Evolutionary conservation across 2,329 filamentous ascomycete species (phyloP).

Genomic region (Nemania abortiva): DNA sequence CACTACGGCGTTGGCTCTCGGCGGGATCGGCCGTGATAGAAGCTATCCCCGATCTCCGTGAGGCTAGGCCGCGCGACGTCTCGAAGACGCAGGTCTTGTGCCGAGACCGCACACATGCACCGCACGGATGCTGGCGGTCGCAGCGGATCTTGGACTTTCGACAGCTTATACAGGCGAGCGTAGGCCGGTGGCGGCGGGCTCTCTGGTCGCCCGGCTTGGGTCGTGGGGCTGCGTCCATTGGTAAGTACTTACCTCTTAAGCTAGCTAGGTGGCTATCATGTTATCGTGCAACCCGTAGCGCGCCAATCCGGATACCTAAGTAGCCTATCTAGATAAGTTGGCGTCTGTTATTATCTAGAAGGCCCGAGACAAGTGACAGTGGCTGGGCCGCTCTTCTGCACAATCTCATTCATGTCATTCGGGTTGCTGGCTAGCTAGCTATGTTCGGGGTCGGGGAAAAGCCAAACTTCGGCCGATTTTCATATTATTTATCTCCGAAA

Average conservation of each 20-base stretch:
- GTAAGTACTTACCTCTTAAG: too few species aligned
- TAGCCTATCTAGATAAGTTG: neutral
- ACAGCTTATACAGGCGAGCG: slow-evolving; percentile 58
- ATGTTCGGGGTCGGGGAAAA: slow-evolving; percentile 22
- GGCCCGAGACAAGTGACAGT: neutral
- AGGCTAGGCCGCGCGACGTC: slow-evolving; percentile 19
- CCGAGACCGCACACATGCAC: slow-evolving; percentile 68
- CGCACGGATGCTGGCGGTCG: slow-evolving; percentile 69
- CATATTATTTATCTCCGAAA: slow-evolving; percentile 29
- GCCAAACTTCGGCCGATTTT: slow-evolving; percentile 31
- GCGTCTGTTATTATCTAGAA: neutral
- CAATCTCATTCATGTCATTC: slow-evolving; percentile 1
- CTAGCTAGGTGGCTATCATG: too few species aligned
- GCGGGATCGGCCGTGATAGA: slow-evolving; percentile 21
- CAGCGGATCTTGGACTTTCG: slow-evolving; percentile 72
- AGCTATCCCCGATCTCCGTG: slow-evolving; percentile 45
- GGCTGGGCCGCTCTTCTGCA: neutral
- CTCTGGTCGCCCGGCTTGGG: slow-evolving; percentile 41
- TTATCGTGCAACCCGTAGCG: too few species aligned
- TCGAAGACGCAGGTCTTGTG: slow-evolving; percentile 65
- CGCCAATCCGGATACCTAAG: neutral
- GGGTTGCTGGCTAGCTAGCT: neutral
- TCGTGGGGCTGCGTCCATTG: slow-evolving; percentile 23
- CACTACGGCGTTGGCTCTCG: slow-evolving; percentile 6
- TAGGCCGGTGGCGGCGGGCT: slow-evolving; percentile 44